Base-by-base conservation (phyloP, 2,329 filamentous ascomycete genomes). In the Penicillium aurantiogriseum region DNA sequence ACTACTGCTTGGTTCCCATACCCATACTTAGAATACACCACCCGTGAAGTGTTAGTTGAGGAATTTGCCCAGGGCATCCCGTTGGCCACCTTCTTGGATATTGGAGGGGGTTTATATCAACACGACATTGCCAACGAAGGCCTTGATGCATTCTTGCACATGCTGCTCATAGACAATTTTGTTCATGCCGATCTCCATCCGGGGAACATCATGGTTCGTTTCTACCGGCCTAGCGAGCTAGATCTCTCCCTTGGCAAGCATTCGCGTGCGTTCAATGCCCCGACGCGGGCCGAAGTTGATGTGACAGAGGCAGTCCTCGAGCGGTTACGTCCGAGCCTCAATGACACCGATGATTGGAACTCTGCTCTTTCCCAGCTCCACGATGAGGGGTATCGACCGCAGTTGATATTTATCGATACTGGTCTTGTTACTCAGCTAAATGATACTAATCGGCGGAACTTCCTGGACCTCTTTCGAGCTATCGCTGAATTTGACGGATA, bases 151-250 rank as follows among this genome's bases (percentile, higher is more conserved):
- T 99, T 99, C 75, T 78, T 99, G 49, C 91, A 92, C 68, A 99
- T 99, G 94, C 80, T 99, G 17, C 82, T 99, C 13, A 88, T 99
- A 39, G 94, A 99, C 74, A 99, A 99, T 73, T 99, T 99, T 73
- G 88, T 97, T 27, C 94, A 99, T 71, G 93, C 94, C 5, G 94
- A 99, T 71, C 79, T 99, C 31, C 94, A 99, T 71, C 94, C 94
- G 0, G 94, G 94, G 27, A 99, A 99, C 73, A 97, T 99, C 76
- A 97, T 99, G 92, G 93, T 99, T 46, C 91, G 95, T 62, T 99
- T 99, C 79, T 97, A 97, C 76, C 87, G 93, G 68, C 87, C 92
- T 0, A 85, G 87, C 15, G 83, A 88, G 60, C 84, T 93, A 0
- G 85, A 88, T 48, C 78, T 95, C 1, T 79, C 81, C 23, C 77